Percentiles rank a stretch among this genome's conserved stretches.
phyloP scores from a whole-genome alignment of 179 eudicot species.

The Spinacia oleracea region DNA sequence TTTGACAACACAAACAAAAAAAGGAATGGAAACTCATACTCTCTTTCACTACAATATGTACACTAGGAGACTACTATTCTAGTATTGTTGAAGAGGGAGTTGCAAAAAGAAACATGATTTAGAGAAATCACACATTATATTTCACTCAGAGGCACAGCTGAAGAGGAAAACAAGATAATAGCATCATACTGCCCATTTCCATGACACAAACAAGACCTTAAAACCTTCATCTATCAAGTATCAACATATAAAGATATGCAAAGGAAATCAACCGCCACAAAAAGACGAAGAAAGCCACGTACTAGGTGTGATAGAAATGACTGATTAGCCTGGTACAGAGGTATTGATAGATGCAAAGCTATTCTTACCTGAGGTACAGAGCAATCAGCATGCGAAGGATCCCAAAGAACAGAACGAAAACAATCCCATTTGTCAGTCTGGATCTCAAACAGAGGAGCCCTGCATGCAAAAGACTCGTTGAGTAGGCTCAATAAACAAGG shows the following conservation, averaged over 20 bases:
- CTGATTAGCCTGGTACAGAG: neutral
- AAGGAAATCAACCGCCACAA: neutral
- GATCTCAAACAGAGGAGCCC: constrained; percentile 99
- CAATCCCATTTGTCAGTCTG: constrained; percentile 96
- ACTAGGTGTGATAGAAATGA: neutral
- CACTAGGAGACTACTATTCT: neutral
- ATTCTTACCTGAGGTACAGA: constrained; percentile 84
- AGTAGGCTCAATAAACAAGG: constrained; percentile 11
- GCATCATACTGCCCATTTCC: neutral
- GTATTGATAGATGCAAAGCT: constrained; percentile 7
- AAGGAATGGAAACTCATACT: neutral
- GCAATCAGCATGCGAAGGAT: constrained; percentile 90
- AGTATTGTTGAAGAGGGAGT: neutral
- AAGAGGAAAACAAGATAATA: neutral
- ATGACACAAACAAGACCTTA: neutral
- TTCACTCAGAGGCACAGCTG: neutral
- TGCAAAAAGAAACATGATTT: neutral
- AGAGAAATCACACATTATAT: neutral
- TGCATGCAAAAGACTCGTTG: constrained; percentile 31
- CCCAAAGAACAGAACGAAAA: constrained; percentile 79
- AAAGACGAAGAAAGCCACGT: neutral
- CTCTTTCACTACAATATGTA: neutral
- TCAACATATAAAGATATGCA: neutral
- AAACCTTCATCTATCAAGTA: too few relatives aligned
- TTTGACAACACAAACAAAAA: neutral